Conservation (phyloP, 164 flowering plant genomes). For the Liriodendron chinense region DNA sequence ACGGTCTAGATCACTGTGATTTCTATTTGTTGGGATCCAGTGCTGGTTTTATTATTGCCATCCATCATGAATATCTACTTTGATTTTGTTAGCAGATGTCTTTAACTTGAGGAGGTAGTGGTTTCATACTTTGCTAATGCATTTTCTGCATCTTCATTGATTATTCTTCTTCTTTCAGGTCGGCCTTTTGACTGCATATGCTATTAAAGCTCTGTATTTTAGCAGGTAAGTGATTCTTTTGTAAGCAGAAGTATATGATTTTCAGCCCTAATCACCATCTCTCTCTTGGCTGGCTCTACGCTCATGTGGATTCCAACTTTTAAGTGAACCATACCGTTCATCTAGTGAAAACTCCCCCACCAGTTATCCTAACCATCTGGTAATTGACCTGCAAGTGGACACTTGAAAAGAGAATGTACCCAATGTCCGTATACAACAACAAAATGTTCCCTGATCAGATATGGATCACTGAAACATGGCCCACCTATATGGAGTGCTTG, state of each 20-base stretch:
- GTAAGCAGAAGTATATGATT: neutral
- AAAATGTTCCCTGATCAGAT: no score
- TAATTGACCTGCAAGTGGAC: no score
- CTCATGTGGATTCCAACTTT: no score
- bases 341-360: no score
- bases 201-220: slow-evolving; percentile 63
- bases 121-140: neutral
- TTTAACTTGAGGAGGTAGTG: neutral
- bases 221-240: slow-evolving; percentile 51
- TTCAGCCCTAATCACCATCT: no score
- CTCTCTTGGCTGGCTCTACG: no score
- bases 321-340: no score
- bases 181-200: slow-evolving; percentile 71
- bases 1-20: neutral
- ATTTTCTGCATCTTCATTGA: neutral
- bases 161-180: slow-evolving; percentile 35
- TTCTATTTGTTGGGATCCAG: neutral
- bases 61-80: neutral
- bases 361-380: no score
- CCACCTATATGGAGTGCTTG: no score
- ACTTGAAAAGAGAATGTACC: no score
- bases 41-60: neutral
- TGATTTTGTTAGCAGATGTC: neutral
- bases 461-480: neutral
- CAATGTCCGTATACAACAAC: no score